A percentile compares a stretch with the other conserved stretches of the same genome.
phyloP scores from a whole-genome alignment of 179 eudicot species.

The Pouteria campechiana region DNA sequence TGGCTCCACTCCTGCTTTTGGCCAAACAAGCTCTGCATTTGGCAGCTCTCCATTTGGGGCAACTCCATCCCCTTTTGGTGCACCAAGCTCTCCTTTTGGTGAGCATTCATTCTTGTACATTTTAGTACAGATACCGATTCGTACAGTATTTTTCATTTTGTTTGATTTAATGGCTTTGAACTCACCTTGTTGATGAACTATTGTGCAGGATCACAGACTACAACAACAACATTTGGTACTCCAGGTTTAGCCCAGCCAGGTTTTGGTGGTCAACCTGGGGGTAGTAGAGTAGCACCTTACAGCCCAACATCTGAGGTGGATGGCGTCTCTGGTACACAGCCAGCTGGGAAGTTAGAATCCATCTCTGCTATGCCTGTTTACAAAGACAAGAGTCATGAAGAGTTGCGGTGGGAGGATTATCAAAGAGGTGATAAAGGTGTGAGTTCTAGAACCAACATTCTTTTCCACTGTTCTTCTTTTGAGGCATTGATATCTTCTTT shows the following conservation, averaged over 20 bases:
- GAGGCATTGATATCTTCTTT: not conserved
- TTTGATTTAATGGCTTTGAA: not conserved
- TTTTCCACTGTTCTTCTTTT: not conserved
- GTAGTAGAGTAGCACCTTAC: slow-evolving; percentile 68
- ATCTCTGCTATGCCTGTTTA: slow-evolving; percentile 89
- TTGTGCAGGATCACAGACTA: slow-evolving; percentile 55
- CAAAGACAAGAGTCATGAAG: slow-evolving; percentile 97
- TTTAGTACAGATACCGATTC: too few relatives aligned
- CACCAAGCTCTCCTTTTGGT: slow-evolving; percentile 69
- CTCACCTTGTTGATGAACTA: not conserved
- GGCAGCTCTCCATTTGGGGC: slow-evolving; percentile 62
- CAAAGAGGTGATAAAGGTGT: slow-evolving; percentile 92
- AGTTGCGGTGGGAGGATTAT: slow-evolving; percentile 97
- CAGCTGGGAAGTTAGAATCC: slow-evolving; percentile 71
- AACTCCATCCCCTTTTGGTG: slow-evolving; percentile 56
- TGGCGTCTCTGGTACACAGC: slow-evolving; percentile 35
- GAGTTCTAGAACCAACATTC: not conserved
- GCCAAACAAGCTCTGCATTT: slow-evolving; percentile 40
- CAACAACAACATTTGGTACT: slow-evolving; percentile 56
- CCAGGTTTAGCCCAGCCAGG: slow-evolving; percentile 59
- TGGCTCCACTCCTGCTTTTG: slow-evolving; percentile 32
- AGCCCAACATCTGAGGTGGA: slow-evolving; percentile 64
- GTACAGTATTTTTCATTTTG: not conserved
- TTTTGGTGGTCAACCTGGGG: slow-evolving; percentile 63
- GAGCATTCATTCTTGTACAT: slow-evolving; percentile 7